Evolutionary conservation across 2,329 filamentous ascomycete genomes (phyloP), one percentile per base, ranked within the genome.

Genomic region (Claviceps sp.): DNA sequence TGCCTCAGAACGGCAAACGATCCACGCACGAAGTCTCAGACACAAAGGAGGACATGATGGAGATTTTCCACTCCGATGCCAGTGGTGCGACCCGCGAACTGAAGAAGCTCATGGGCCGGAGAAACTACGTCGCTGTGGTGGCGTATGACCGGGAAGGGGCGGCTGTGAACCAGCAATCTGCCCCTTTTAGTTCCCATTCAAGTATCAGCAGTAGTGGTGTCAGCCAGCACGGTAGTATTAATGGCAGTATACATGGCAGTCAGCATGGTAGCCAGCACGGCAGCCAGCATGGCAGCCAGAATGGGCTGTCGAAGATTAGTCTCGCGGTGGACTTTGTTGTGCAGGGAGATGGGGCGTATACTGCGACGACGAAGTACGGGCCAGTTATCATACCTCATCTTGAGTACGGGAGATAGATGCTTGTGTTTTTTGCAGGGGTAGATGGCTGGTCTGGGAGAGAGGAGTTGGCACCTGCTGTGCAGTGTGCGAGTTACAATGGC

Each of bases 31-130:
- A 84, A 57, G 78, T 86, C 1, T 86, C 84, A 1, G 93, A 98
- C 66, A 98, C 93, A 47, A 97, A 98, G 69, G 93, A 98, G 68
- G 93, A 98, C 70, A 98, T 98, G 93, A 95, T 98, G 86, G 93
- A 98, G 72, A 94, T 98, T 59, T 98, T 98, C 77, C 88, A 93
- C 62, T 87, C 85, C 7, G 93, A 98, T 61, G 88, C 93, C 16
- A 88, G 84, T 51, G 91, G 93, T n/a, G 74, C 81, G 38, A 75
- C 82, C 0, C 78, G 90, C 47, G 91, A 96, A 67, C 76, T 90
- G 63, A 90, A 90, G 71, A 86, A 91, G 63, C 78, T 98, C 50
- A 98, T 98, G 89, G 88, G 85, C 1, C 76, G 91, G 43, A 77
- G 93, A 54, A 97, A 96, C 64, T 98, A 97, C 63, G 83, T 91